Evolutionary conservation across 108 stramenopile genomes (phyloP).

Genomic region (Nannochloropsis gaditana): DNA sequence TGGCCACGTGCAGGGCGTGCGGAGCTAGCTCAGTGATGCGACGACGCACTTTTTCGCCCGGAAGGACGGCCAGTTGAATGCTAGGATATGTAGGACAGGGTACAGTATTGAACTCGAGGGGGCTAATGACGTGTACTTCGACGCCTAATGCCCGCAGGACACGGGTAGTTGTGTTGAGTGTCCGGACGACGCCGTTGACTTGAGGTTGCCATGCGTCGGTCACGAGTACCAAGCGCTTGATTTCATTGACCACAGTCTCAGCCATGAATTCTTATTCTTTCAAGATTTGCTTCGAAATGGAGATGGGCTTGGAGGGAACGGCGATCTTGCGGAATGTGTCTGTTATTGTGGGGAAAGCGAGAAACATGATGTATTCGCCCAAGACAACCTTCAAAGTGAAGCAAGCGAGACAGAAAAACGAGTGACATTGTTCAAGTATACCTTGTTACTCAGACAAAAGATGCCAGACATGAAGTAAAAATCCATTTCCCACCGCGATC

Average conservation of each 20-base stretch:
- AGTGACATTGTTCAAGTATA: no score
- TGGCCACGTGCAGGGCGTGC: neutral
- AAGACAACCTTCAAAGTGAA: no score
- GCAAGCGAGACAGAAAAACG: no score
- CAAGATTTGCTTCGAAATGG: neutral
- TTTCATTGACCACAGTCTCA: neutral
- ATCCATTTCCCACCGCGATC: no score
- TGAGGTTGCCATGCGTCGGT: conserved; percentile 19
- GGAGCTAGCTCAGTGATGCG: conserved; percentile 14
- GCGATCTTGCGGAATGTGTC: neutral
- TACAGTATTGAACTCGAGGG: neutral
- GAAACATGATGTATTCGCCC: neutral
- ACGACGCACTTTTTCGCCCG: neutral
- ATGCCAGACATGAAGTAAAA: no score
- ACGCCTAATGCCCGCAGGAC: neutral
- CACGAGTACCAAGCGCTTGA: conserved; percentile 7
- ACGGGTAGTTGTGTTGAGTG: neutral
- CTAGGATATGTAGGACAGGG: neutral
- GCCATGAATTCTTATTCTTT: neutral
- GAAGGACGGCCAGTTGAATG: conserved; percentile 12
- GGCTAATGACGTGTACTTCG: conserved; percentile 14
- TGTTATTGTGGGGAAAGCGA: neutral
- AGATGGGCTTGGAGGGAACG: neutral
- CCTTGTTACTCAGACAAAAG: no score
- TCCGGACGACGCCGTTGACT: neutral